Percentiles rank a stretch among this genome's conserved stretches.
Conservation (phyloP, 805 yeast genomes). For the Isabelozyma heimii region DNA sequence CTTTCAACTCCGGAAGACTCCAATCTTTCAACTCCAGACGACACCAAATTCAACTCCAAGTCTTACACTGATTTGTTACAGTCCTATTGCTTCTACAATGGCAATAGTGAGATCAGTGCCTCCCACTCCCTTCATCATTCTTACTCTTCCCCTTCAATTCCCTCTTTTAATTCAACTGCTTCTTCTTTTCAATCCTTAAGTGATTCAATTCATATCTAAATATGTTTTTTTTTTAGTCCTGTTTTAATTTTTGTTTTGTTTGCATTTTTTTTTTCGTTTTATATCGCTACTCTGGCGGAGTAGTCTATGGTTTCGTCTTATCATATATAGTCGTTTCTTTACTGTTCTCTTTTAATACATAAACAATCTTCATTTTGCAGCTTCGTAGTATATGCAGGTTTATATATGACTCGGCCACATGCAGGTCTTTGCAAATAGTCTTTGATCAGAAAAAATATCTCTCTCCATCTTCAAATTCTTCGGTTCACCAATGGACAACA, state of each 20-base stretch:
- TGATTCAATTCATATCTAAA: slow-evolving; percentile 28
- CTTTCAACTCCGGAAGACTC: background rate
- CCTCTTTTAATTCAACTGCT: slow-evolving; percentile 21
- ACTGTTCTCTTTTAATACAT: background rate
- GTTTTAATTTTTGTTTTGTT: background rate
- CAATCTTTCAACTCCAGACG: background rate
- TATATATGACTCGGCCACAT: background rate
- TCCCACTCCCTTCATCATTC: slow-evolving; percentile 2
- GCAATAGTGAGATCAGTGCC: slow-evolving; percentile 8
- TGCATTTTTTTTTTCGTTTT: background rate
- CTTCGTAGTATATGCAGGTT: background rate
- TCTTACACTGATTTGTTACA: slow-evolving; percentile 33
- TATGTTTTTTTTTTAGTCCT: background rate
- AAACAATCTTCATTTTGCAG: background rate
- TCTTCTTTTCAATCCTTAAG: slow-evolving; percentile 33
- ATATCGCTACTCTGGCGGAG: no score
- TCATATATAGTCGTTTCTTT: background rate
- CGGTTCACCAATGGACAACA: background rate
- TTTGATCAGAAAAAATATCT: no score
- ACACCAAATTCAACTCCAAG: slow-evolving; percentile 17
- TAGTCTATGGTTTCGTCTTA: background rate
- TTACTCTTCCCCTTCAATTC: slow-evolving; percentile 2
- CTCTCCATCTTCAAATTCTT: no score
- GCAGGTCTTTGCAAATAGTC: background rate
- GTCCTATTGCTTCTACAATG: slow-evolving; percentile 35